phyloP scores from a whole-genome alignment of 2,329 filamentous ascomycete species.

The Zalaria sp. region DNA sequence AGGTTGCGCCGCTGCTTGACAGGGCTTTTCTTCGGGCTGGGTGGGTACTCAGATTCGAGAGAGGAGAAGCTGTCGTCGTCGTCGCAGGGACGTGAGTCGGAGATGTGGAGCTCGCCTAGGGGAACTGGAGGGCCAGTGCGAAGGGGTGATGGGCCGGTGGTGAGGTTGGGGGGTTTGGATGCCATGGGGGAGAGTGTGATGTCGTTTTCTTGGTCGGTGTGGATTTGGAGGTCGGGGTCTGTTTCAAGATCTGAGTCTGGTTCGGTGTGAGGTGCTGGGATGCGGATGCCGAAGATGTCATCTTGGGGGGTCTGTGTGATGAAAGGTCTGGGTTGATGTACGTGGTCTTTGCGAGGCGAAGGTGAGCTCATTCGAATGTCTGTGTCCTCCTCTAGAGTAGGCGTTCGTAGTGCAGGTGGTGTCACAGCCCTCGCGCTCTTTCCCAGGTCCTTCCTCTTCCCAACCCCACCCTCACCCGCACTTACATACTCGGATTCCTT shows the following conservation, averaged over 20 bases:
- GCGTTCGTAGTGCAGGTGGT: neutral
- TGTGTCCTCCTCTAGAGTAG: too few relatives aligned
- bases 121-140: constrained; percentile 16
- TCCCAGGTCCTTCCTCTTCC: neutral
- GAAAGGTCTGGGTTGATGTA: constrained; percentile 3
- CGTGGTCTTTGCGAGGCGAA: neutral
- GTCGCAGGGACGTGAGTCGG: constrained; percentile 9
- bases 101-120: constrained; percentile 15
- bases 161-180: constrained; percentile 17
- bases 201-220: constrained; percentile 34
- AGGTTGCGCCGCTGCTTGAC: constrained; percentile 1
- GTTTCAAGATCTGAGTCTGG: constrained; percentile 13
- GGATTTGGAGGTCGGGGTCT: constrained; percentile 17
- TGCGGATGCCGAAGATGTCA: constrained; percentile 8
- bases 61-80: constrained; percentile 10
- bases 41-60: constrained; percentile 20
- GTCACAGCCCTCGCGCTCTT: constrained; percentile 10
- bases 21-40: constrained; percentile 19
- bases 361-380: too few relatives aligned
- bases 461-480: neutral
- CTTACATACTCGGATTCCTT: constrained; percentile 1
- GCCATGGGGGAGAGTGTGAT: constrained; percentile 25
- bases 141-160: constrained; percentile 11
- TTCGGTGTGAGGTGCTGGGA: neutral
- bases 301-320: constrained; percentile 13